Evolutionary conservation across 179 eudicot species (phyloP).

Genomic region (Spergularia azorica): DNA sequence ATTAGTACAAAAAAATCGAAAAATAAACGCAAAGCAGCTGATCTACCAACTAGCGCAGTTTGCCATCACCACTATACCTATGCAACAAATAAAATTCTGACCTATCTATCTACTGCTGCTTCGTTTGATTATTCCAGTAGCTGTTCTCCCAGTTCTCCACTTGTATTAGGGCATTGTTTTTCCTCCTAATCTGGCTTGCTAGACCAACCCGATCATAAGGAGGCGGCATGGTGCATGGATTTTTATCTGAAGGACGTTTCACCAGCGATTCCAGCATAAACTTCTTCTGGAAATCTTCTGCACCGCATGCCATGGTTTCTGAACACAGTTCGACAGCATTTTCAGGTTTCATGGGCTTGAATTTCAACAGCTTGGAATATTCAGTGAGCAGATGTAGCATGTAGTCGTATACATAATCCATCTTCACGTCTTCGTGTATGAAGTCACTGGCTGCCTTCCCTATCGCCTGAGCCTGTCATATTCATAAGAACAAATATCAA

Average conservation of each 20-base stretch:
- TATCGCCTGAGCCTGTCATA: constrained; percentile 72
- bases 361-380: constrained; percentile 72
- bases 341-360: constrained; percentile 64
- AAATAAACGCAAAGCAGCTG: constrained; percentile 8
- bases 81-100: neutral
- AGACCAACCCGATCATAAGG: constrained; percentile 50
- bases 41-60: constrained; percentile 8
- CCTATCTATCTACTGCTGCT: constrained; percentile 20
- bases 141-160: constrained; percentile 64
- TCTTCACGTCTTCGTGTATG: constrained; percentile 67
- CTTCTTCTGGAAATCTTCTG: constrained; percentile 50
- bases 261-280: constrained; percentile 68
- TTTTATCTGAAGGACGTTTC: constrained; percentile 46
- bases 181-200: constrained; percentile 39
- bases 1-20: constrained; percentile 9
- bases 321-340: constrained; percentile 68
- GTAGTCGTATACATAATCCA: constrained; percentile 88
- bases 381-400: constrained; percentile 81
- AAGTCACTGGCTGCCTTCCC: constrained; percentile 70
- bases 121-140: constrained; percentile 45
- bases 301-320: constrained; percentile 63
- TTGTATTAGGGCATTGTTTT: constrained; percentile 40
- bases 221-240: constrained; percentile 73
- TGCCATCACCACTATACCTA: constrained; percentile 18
- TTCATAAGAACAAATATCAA: constrained; percentile 1